phyloP scores from a whole-genome alignment of 768 basidiomycete genomes.

The Suillus luteus region DNA sequence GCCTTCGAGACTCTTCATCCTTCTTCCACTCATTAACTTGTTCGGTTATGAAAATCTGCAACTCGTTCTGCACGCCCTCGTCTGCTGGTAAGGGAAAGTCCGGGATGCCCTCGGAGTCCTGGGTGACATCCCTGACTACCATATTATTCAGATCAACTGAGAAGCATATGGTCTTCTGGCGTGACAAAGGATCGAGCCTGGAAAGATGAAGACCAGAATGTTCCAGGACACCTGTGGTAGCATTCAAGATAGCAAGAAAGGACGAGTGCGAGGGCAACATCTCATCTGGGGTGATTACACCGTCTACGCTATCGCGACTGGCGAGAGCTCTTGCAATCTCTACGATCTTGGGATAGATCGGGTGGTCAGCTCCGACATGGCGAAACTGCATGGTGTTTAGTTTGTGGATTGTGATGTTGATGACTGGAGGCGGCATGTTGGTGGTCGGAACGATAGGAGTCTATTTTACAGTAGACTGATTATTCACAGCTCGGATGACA shows the following conservation, averaged over 20 bases:
- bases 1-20: not conserved
- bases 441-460: not conserved
- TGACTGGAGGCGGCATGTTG: constrained; percentile 5
- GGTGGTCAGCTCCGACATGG: constrained; percentile 5
- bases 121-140: constrained; percentile 5
- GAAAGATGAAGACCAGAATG: constrained; percentile 5
- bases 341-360: not conserved
- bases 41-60: constrained; percentile 1
- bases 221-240: not conserved
- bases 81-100: constrained; percentile 4
- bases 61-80: not conserved
- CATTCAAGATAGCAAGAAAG: constrained; percentile 9
- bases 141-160: constrained; percentile 1
- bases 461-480: not conserved
- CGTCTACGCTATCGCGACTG: not conserved
- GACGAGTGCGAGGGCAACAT: constrained; percentile 6
- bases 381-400: constrained; percentile 7
- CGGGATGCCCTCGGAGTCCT: not conserved
- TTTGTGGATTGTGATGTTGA: constrained; percentile 6
- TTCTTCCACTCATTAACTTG: constrained; percentile 6
- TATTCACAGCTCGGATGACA: not conserved
- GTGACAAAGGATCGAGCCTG: constrained; percentile 6
- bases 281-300: constrained; percentile 1
- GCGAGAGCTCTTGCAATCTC: constrained; percentile 6
- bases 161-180: constrained; percentile 5